phyloP scores from a whole-genome alignment of 257 asterid genomes.

The Nyctanthes arbortristis region DNA sequence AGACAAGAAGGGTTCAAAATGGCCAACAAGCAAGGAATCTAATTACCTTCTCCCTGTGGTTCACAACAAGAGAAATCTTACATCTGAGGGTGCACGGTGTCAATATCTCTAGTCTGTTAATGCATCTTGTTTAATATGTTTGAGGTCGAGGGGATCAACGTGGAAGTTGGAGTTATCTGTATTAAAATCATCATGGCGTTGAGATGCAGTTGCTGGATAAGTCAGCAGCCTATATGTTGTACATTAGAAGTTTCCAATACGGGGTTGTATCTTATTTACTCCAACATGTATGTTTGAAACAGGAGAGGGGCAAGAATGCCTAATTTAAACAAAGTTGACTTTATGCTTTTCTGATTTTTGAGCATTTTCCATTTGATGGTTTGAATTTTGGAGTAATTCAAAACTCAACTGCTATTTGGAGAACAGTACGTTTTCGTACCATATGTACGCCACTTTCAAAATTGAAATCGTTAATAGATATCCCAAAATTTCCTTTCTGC shows the following conservation, averaged over 20 bases:
- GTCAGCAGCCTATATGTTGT: not conserved
- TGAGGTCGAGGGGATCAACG: no score
- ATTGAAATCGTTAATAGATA: no score
- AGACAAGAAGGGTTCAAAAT: conserved; percentile 59
- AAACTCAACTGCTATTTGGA: no score
- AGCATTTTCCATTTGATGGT: no score
- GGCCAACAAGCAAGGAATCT: conserved; percentile 75
- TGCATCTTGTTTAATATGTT: no score
- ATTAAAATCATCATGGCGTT: not conserved
- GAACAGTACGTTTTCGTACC: no score
- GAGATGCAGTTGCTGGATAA: not conserved
- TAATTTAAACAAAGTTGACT: no score
- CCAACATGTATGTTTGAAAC: not conserved
- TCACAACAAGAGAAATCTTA: conserved; percentile 57
- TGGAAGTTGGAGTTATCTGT: not conserved
- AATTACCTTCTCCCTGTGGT: conserved; percentile 62
- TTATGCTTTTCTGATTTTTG: no score
- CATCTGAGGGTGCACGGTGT: conserved; percentile 48
- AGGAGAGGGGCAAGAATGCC: not conserved
- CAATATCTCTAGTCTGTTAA: conserved; percentile 41
- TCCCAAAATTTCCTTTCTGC: no score
- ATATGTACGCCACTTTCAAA: no score
- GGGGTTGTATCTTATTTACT: not conserved
- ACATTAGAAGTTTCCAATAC: not conserved
- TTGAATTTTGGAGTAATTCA: no score